These are phyloP conservation scores for Fusarium falciforme DNA, from an alignment of 2,329 filamentous ascomycete species.

Conservation along the genomic window DNA sequence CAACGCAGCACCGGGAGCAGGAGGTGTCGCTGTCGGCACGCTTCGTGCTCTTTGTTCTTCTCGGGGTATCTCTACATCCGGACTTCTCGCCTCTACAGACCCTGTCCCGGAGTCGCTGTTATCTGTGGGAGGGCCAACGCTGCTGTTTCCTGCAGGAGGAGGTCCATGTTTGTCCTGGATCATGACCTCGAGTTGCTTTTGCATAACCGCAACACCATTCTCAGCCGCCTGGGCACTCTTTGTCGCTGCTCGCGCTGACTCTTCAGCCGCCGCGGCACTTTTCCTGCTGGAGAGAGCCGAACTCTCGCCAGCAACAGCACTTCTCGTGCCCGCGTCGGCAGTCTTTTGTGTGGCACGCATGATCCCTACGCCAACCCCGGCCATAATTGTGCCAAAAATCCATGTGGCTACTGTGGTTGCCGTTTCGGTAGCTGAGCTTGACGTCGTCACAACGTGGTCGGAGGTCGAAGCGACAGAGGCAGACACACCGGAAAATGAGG, in stretches of 20 bases:
- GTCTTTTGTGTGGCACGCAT: background rate
- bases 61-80: background rate
- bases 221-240: background rate
- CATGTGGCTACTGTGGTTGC: background rate
- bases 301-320: background rate
- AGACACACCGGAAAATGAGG: background rate
- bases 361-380: background rate
- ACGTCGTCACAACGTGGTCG: background rate
- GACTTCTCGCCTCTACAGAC: background rate
- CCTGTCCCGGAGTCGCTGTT: background rate
- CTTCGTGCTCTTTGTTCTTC: background rate
- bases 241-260: background rate
- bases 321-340: background rate
- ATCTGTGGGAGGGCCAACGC: background rate
- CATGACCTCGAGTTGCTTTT: background rate
- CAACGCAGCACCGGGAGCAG: background rate
- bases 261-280: background rate
- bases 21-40: background rate
- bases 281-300: background rate
- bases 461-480: background rate
- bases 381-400: background rate
- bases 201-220: background rate
- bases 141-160: background rate
- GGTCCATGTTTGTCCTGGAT: background rate
- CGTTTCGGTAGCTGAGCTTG: background rate